These are phyloP conservation scores for Pachysandra terminalis DNA, from an alignment of 164 flowering plant species.

Conservation along the genomic window DNA sequence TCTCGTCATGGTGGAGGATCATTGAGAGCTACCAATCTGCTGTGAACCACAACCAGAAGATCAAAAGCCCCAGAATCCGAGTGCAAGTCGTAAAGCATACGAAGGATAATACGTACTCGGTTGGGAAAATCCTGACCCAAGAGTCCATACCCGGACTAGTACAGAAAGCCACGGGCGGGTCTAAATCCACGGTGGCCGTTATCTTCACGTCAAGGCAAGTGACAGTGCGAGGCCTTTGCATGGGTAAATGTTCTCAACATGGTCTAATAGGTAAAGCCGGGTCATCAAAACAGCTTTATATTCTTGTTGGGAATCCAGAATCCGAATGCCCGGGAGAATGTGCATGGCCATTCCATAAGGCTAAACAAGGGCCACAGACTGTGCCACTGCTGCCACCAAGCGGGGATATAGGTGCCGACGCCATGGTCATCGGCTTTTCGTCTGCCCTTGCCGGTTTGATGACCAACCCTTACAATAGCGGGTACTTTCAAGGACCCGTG, in stretches of 20 bases:
- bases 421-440: constrained; percentile 35
- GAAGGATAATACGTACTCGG: constrained; percentile 11
- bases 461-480: constrained; percentile 34
- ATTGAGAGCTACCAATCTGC: constrained; percentile 38
- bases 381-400: constrained; percentile 32
- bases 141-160: constrained; percentile 22
- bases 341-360: constrained; percentile 40
- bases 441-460: constrained; percentile 32
- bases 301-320: constrained; percentile 38
- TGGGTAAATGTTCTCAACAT: constrained; percentile 29
- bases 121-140: constrained; percentile 31
- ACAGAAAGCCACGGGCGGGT: constrained; percentile 20
- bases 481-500: constrained; percentile 17
- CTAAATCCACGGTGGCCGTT: constrained; percentile 15
- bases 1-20: constrained; percentile 37
- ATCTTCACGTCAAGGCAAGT: constrained; percentile 32
- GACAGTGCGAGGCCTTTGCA: constrained; percentile 30
- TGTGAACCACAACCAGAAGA: background rate
- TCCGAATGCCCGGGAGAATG: constrained; percentile 42
- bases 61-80: constrained; percentile 1
- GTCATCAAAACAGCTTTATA: constrained; percentile 14
- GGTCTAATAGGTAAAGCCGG: constrained; percentile 18
- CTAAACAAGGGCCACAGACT: constrained; percentile 19
- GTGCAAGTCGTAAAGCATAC: constrained; percentile 20
- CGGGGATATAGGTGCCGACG: constrained; percentile 32